A percentile compares a stretch with the other conserved stretches of the same genome.
phyloP scores from a whole-genome alignment of 345 rosid genomes.

The Adansonia digitata region DNA sequence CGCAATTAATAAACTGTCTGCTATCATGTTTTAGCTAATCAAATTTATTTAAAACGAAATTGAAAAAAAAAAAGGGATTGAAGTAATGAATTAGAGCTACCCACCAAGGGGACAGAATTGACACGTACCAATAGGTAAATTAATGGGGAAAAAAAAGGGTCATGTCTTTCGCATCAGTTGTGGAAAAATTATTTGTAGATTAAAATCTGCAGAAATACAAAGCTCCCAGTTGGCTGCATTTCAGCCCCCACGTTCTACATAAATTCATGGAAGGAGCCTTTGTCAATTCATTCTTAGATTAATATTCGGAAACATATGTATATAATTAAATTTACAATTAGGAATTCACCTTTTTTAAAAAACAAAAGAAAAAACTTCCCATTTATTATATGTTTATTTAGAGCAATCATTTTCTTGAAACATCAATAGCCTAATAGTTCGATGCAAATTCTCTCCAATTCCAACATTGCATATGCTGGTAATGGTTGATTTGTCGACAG shows the following conservation, averaged over 20 bases:
- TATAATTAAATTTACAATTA: background rate
- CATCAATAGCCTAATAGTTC: no score
- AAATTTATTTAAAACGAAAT: no score
- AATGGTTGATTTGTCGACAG: background rate
- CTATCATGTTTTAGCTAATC: no score
- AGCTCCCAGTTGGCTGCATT: conserved; percentile 15
- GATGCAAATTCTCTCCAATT: background rate
- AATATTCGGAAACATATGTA: background rate
- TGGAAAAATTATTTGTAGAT: conserved; percentile 18
- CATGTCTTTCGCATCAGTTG: conserved; percentile 22
- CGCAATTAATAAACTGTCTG: no score
- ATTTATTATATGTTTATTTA: background rate
- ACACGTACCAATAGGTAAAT: conserved; percentile 4
- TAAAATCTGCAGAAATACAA: background rate
- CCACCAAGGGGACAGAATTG: conserved; percentile 21
- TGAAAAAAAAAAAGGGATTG: background rate
- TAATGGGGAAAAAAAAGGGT: background rate
- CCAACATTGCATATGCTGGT: background rate
- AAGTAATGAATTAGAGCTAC: background rate
- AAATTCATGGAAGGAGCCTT: conserved; percentile 27
- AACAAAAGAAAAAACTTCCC: no score
- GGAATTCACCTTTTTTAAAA: no score
- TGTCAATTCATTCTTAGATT: background rate
- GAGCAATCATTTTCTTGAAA: background rate
- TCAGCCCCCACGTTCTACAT: conserved; percentile 6